Evolutionary conservation across 2,329 filamentous ascomycete species (phyloP).

Genomic region (Exophiala oligosperma): DNA sequence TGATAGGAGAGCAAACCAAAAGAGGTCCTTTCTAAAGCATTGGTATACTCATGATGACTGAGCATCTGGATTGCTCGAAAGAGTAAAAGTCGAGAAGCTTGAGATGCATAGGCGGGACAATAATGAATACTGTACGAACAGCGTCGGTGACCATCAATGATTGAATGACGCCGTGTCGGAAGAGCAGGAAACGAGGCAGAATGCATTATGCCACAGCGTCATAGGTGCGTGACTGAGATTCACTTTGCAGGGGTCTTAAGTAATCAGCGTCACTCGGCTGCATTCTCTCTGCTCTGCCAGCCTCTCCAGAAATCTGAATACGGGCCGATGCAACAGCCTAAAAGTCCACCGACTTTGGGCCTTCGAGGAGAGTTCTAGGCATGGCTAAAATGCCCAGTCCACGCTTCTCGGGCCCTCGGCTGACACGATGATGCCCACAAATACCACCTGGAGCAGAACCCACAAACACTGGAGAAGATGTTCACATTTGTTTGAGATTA

Average conservation of each 20-base stretch:
- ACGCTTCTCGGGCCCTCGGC: too few species aligned
- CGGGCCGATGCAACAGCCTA: neutral
- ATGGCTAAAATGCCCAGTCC: too few species aligned
- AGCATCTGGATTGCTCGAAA: conserved; percentile 10
- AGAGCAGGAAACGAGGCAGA: neutral
- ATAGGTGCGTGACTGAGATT: neutral
- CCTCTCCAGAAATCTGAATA: too few species aligned
- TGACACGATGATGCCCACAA: too few species aligned
- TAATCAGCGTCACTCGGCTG: neutral
- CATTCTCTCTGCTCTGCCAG: neutral
- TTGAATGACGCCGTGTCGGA: neutral
- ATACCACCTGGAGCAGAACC: neutral
- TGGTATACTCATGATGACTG: conserved; percentile 18
- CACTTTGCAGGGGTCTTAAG: too few species aligned
- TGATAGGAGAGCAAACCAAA: neutral
- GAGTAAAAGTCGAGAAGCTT: neutral
- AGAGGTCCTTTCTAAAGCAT: neutral
- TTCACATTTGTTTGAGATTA: conserved; percentile 38
- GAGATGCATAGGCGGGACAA: neutral
- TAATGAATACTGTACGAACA: neutral
- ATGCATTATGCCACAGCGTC: neutral
- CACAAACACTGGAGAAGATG: conserved; percentile 16
- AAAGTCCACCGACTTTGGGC: neutral
- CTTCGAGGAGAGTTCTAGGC: neutral
- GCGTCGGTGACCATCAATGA: neutral